Percentiles rank a stretch among this genome's conserved stretches.
Evolutionary conservation across 208 protist genomes (phyloP).

Genomic region (Balamuthia mandrillaris): DNA sequence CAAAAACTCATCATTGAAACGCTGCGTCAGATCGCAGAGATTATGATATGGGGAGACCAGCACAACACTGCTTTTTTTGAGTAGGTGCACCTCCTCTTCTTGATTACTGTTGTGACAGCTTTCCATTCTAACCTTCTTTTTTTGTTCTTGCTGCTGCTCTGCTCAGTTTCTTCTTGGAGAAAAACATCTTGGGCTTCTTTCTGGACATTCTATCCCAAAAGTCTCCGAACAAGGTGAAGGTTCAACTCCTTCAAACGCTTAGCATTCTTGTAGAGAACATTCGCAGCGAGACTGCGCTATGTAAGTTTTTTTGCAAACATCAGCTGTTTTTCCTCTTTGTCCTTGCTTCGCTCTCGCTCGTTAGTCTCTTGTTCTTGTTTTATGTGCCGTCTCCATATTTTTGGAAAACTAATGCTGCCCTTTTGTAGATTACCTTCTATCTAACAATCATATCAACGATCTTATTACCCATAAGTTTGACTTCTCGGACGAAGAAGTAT

Average conservation of each 20-base stretch:
- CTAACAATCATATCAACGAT: slow-evolving; percentile 85
- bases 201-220: slow-evolving; percentile 69
- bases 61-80: slow-evolving; percentile 75
- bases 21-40: slow-evolving; percentile 72
- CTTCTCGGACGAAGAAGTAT: slow-evolving; percentile 79
- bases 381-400: background rate
- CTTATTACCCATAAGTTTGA: slow-evolving; percentile 81
- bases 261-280: slow-evolving; percentile 77
- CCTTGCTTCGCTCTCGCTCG: background rate
- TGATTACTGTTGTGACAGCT: background rate
- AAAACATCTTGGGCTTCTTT: slow-evolving; percentile 70
- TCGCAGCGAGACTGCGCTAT: slow-evolving; percentile 62
- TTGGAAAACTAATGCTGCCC: background rate
- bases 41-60: slow-evolving; percentile 85
- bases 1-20: slow-evolving; percentile 70
- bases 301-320: too few species aligned
- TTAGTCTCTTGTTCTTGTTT: background rate
- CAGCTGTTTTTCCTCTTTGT: background rate
- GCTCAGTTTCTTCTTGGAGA: slow-evolving; percentile 75
- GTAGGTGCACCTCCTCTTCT: slow-evolving; percentile 39
- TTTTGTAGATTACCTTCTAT: slow-evolving; percentile 72
- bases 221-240: slow-evolving; percentile 57
- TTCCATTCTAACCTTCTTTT: background rate
- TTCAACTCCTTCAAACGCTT: slow-evolving; percentile 77
- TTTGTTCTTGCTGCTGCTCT: background rate